These are phyloP conservation scores for Gnomoniopsis sp. DNA, from an alignment of 2,329 filamentous ascomycete genomes.

Conservation along the genomic window DNA sequence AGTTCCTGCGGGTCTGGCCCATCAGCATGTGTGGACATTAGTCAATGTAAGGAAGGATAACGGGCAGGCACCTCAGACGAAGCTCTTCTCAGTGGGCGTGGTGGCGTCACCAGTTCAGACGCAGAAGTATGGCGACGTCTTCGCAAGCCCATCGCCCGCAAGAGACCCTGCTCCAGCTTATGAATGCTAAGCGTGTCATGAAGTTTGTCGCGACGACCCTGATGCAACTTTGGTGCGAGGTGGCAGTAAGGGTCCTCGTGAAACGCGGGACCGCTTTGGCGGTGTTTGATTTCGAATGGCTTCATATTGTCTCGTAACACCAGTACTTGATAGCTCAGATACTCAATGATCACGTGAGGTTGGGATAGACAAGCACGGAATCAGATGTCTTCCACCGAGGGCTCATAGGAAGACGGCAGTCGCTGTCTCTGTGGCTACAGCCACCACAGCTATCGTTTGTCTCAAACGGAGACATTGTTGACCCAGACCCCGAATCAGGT, in stretches of 20 bases:
- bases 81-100: not conserved
- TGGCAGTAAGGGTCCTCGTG: conserved; percentile 8
- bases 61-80: conserved; percentile 4
- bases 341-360: not conserved
- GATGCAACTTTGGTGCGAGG: not conserved
- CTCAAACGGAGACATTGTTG: not conserved
- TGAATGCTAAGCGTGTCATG: conserved; percentile 4
- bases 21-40: no score
- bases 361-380: not conserved
- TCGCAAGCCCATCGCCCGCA: conserved; percentile 1
- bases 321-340: not conserved
- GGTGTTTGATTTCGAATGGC: not conserved
- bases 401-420: not conserved
- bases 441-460: not conserved
- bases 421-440: not conserved
- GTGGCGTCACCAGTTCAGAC: not conserved
- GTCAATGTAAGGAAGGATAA: not conserved
- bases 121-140: not conserved
- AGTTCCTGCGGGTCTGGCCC: not conserved
- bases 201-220: not conserved
- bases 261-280: not conserved
- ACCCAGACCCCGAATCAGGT: not conserved
- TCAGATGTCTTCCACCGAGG: not conserved
- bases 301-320: not conserved
- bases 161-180: conserved; percentile 3